Percentiles rank a stretch among this genome's conserved stretches.
These are phyloP conservation scores for Aechmea fasciata DNA, from an alignment of 176 grass and related monocot genomes.

Conservation along the genomic window DNA sequence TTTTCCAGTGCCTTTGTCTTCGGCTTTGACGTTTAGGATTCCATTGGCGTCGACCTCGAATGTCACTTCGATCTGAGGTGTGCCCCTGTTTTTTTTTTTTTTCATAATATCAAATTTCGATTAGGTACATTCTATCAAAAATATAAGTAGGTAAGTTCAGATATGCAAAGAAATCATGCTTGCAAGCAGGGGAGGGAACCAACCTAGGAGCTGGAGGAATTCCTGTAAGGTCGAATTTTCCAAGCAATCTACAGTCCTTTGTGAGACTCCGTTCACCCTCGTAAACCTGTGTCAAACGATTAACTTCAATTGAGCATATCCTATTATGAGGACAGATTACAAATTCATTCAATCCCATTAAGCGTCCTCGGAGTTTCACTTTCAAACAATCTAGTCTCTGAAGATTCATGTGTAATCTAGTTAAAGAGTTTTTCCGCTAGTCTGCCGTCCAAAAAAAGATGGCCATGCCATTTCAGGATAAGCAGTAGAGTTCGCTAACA, in stretches of 20 bases:
- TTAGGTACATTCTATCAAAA: background rate
- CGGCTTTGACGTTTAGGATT: conserved; percentile 29
- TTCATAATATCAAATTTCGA: background rate
- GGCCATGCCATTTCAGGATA: no score
- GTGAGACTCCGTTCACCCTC: conserved; percentile 19
- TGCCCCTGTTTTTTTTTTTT: conserved; percentile 23
- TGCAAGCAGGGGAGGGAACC: background rate
- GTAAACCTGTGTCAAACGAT: conserved; percentile 1
- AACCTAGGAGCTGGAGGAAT: conserved; percentile 24
- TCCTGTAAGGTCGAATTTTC: conserved; percentile 23
- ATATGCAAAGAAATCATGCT: background rate
- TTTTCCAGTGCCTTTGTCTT: conserved; percentile 19
- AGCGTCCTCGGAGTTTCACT: no score
- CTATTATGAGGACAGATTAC: background rate
- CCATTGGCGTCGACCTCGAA: conserved; percentile 36
- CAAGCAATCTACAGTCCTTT: conserved; percentile 13
- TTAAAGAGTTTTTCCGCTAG: no score
- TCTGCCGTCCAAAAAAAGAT: no score
- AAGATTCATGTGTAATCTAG: no score
- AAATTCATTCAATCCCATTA: no score
- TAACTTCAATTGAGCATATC: background rate
- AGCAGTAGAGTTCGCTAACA: no score
- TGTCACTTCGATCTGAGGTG: conserved; percentile 26
- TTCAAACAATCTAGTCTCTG: no score
- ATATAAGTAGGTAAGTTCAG: no score